Evolutionary conservation across 495 filamentous ascomycete species (phyloP), one percentile per base, ranked within the genome.

Genomic region (Penicillium dipodomyicola): DNA sequence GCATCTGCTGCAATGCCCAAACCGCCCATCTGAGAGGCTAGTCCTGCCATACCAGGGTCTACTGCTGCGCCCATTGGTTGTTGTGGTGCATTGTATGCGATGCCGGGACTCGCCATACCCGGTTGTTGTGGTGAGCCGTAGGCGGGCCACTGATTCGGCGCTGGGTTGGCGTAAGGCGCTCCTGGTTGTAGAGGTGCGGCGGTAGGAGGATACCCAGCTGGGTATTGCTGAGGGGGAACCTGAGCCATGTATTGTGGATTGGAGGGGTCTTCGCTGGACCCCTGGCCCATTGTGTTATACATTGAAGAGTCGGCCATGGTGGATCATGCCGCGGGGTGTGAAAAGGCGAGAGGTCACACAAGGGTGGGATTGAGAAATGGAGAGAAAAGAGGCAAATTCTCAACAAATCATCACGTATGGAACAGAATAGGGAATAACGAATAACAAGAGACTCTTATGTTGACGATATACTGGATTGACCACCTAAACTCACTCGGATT

Each of bases 1-100:
- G 80, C 79, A 54, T 91, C 88, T 57, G 81, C 77, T 51, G 84
- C 85, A 63, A 97, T 78, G 14, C 80, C 85, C 80, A 95, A 81
- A 12, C 84, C 83, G 35, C 88, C 86, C 92, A 97, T 92, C 71
- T 97, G 91, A n/a, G 86, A 83, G 32, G 89, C 77, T 60, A 98
- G 70, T 23, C 84, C 86, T 27, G 78, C 84, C 70, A 81, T 75
- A 37, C 69, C 61, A 8, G 75, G 77, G 52, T 77, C 72, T 56
- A 63, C 69, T 8, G 67, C 58, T 17, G 56, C 57, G 25, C 56
- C 71, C 54, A 70, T 57, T 9, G 69, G 62, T 52, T 71, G 72
- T 40, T 69, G 67, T 15, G 67, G 59, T 29, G 68, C 63, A 66
- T 67, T 65, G 57, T 79, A 76, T 32, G 63, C 65, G 37, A 62